Evolutionary conservation across 2,329 filamentous ascomycete genomes (phyloP).

Genomic region (Xylariaceae sp.): DNA sequence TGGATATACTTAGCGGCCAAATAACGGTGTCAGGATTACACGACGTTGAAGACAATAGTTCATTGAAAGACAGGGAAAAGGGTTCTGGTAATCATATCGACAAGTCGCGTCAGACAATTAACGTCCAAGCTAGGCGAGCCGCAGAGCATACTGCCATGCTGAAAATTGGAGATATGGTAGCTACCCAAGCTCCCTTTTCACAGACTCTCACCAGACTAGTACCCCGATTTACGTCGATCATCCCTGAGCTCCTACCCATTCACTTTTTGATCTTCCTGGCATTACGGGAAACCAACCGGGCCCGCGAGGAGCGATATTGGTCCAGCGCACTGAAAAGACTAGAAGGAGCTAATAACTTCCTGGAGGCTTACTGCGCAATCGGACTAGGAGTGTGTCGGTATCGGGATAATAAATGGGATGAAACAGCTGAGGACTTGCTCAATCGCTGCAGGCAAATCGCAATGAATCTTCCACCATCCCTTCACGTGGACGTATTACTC

Average conservation of each 20-base stretch:
- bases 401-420: neutral
- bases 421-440: neutral
- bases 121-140: neutral
- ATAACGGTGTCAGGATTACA: neutral
- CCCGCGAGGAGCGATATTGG: neutral
- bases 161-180: neutral
- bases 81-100: neutral
- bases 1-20: neutral
- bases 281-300: neutral
- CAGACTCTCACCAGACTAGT: neutral
- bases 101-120: neutral
- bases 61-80: neutral
- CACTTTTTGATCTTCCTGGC: neutral
- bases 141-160: neutral
- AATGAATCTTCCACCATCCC: neutral
- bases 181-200: neutral
- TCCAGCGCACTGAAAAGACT: neutral
- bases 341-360: neutral
- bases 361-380: neutral
- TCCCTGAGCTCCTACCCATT: constrained; percentile 4
- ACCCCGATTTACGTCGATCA: neutral
- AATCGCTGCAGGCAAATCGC: neutral
- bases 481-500: neutral
- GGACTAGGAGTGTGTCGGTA: neutral
- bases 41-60: neutral